These are phyloP conservation scores for Stereocaulon alpinum DNA, from an alignment of 495 filamentous ascomycete genomes.

Conservation along the genomic window DNA sequence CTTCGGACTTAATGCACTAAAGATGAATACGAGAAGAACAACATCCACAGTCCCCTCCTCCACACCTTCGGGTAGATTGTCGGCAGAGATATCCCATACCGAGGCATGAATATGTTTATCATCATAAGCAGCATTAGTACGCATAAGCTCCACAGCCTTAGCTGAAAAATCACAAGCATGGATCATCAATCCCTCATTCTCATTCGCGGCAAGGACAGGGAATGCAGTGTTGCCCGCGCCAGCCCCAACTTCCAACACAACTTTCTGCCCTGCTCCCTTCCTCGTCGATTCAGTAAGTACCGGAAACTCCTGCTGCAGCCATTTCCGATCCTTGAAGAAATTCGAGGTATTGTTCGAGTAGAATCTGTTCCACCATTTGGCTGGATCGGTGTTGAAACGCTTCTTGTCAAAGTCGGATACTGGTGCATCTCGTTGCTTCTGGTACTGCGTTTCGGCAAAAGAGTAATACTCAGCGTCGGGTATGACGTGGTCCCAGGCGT, in stretches of 20 bases:
- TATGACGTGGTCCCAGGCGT: constrained; percentile 95
- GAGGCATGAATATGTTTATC: constrained; percentile 62
- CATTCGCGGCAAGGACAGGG: constrained; percentile 69
- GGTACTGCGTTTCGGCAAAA: constrained; percentile 71
- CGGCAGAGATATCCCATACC: constrained; percentile 77
- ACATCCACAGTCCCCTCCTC: constrained; percentile 69
- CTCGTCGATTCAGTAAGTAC: constrained; percentile 60
- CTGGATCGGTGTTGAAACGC: constrained; percentile 80
- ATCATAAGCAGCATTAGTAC: constrained; percentile 55
- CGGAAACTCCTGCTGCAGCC: constrained; percentile 91
- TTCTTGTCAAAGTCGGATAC: constrained; percentile 78
- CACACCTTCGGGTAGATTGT: constrained; percentile 66
- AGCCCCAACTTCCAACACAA: constrained; percentile 82
- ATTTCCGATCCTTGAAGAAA: constrained; percentile 98
- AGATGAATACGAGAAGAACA: constrained; percentile 90
- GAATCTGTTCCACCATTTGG: constrained; percentile 94
- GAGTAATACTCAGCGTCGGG: constrained; percentile 73
- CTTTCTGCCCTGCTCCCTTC: constrained; percentile 47
- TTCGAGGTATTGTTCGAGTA: constrained; percentile 91
- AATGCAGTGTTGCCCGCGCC: constrained; percentile 96
- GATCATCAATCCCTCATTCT: constrained; percentile 65
- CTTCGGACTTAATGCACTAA: constrained; percentile 74
- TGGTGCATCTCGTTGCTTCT: constrained; percentile 67
- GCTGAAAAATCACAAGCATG: constrained; percentile 92
- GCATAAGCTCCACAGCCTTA: constrained; percentile 83